phyloP scores from a whole-genome alignment of 2,329 filamentous ascomycete species.

The Huntiella omanensis region DNA sequence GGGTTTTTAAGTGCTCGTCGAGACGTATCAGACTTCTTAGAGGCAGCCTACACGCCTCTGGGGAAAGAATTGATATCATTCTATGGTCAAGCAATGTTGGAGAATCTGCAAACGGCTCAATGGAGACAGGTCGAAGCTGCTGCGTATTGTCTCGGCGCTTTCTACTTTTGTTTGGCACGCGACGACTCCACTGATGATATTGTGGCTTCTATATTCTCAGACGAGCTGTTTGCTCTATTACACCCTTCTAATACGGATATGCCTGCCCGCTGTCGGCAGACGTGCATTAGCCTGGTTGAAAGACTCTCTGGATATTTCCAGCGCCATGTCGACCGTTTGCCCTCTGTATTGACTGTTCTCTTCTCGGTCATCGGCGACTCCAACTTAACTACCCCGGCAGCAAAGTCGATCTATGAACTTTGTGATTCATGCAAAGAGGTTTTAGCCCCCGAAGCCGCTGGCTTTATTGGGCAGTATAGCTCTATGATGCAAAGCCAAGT shows the following conservation, averaged over 20 bases:
- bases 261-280: constrained; percentile 44
- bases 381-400: constrained; percentile 45
- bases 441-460: constrained; percentile 45
- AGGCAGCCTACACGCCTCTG: constrained; percentile 47
- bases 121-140: constrained; percentile 44
- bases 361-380: constrained; percentile 49
- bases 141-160: constrained; percentile 42
- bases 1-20: constrained; percentile 55
- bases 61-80: constrained; percentile 35
- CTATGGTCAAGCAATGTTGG: constrained; percentile 36
- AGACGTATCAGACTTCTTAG: constrained; percentile 61
- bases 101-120: constrained; percentile 16
- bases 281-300: constrained; percentile 51
- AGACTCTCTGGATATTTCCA: constrained; percentile 62
- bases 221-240: constrained; percentile 17
- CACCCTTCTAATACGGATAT: constrained; percentile 24
- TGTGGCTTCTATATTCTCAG: constrained; percentile 42
- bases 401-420: constrained; percentile 53
- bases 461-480: constrained; percentile 54
- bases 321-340: constrained; percentile 45
- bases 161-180: constrained; percentile 47
- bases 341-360: constrained; percentile 52
- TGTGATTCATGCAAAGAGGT: constrained; percentile 57
- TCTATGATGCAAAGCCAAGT: constrained; percentile 31
- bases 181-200: constrained; percentile 37